Evolutionary conservation across 306 rosid genomes (phyloP).

Genomic region (Macrotyloma uniflorum): DNA sequence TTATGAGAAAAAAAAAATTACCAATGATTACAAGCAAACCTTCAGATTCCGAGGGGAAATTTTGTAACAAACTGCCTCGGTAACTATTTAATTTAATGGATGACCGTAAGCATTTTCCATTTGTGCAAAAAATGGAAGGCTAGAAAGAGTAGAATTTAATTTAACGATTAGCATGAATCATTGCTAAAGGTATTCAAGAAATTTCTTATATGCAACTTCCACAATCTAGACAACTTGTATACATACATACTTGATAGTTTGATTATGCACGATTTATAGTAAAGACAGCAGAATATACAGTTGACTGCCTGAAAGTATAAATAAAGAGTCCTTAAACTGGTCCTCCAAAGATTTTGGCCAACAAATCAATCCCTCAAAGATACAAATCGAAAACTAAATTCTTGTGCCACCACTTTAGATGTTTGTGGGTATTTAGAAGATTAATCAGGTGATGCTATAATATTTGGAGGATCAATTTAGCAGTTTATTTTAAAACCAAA

Average conservation of each 20-base stretch:
- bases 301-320: background rate
- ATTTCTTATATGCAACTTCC: slow-evolving; percentile 9
- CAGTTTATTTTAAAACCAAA: slow-evolving; percentile 4
- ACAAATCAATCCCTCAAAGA: slow-evolving; percentile 12
- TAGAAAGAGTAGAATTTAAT: background rate
- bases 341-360: background rate
- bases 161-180: background rate
- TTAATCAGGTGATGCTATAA: background rate
- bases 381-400: background rate
- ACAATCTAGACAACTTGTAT: slow-evolving; percentile 4
- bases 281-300: background rate
- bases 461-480: background rate
- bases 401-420: background rate
- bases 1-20: background rate
- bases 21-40: slow-evolving; percentile 14
- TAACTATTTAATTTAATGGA: background rate
- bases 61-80: background rate
- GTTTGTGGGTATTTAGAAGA: background rate
- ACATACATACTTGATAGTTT: background rate
- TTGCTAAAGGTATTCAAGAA: background rate
- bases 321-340: background rate
- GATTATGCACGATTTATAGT: background rate
- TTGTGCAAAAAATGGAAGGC: background rate
- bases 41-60: background rate
- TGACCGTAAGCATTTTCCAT: background rate